Evolutionary conservation across 768 basidiomycete species (phyloP), one percentile per base, ranked within the genome.

Genomic region (Pluteus cervinus): DNA sequence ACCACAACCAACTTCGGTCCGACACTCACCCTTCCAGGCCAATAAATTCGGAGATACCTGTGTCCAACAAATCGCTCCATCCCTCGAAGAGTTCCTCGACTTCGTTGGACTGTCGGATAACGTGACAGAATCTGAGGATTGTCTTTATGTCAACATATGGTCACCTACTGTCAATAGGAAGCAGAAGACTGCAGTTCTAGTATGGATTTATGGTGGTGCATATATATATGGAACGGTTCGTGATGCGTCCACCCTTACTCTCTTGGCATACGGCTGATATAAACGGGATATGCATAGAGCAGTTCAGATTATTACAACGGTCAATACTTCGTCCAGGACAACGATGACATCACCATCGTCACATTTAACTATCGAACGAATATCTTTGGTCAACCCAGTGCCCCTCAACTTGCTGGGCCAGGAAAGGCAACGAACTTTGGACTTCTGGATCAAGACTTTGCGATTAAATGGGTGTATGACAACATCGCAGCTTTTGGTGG

Each of bases 401-500:
- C 65, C 5, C 63, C 66, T 12, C 63, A 66, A 36, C 56, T 65
- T 20, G 41, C 41, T 20, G 44, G 39, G 14, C 36, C 36, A 7
- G 43, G 42, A 1, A 41, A 45, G 5, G 44, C 57, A 3, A 60
- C 63, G 36, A 68, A 68, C 38, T 66, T 64, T 46, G 65, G 63
- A 12, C 49, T 67, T 3, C 53, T 65, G 8, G 65, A 68, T 33
- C 16, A 57, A 3, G 55, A 62, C 14, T 59, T 63, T n/a, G 69
- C 60, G n/a, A 57, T 73, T 5, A 45, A 69, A 42, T 72, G 70
- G 72, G 61, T 73, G 4, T 60, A 66, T 29, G 53, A 62, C 33
- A 69, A 75, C 44, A 73, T 75, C 33, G 61, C 56, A n/a, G 55
- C 49, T 7, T 75, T 73, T 35, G 63, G 63, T 20, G 63, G 63